Base-by-base conservation (phyloP, 352 stramenopile genomes). In the Pythium phragmitis region DNA sequence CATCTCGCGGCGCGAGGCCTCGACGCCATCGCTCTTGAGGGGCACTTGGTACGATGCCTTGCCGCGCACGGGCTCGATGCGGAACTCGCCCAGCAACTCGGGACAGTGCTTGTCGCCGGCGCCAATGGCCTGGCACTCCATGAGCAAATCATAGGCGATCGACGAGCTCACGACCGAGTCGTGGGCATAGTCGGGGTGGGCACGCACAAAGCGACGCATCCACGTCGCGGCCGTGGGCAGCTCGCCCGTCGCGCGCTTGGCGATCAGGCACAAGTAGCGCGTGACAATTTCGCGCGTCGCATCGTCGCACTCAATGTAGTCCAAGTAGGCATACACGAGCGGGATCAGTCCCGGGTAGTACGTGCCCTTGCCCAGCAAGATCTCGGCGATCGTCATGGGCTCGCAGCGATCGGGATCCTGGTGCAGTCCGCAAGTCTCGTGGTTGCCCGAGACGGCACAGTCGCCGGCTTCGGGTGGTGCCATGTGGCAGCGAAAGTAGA, bases 341-440 rank as follows among this genome's bases (percentile, higher is more conserved):
- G 96, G 95, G 60, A 99, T 97, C 6, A 99, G 80, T 28, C 97
- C 97, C 14, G 96, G 96, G 74, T 97, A 99, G 80, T 98, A 98
- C 69, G 91, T 85, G 57, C 96, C 94, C 73, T 99, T 99, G 67
- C 91, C 91, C 45, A 97, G 74, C 89, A 97, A 95, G 66, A 99
- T 99, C 79, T 99, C 96, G 28, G 84, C 85, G 72, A 99, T 98
- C 5, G 94, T 98, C 96, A 99, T 99, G 68, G 97, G 87, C 74
- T 99, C 96, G 26, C 72, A 87, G 1, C 75, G 76, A 48, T 94
- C 81, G 3, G 70, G 62, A 58, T 94, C 78, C 14, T 87, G 68
- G 62, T 93, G 86, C 17, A 91, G 59, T 12, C 61, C 55, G 60
- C 84, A 92, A 17, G 16, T 26, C 36, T 36, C 33, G 3, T 30